Evolutionary conservation across 1,284 basidiomycete genomes (phyloP).

Genomic region (Cutaneotrichosporon dermatis): DNA sequence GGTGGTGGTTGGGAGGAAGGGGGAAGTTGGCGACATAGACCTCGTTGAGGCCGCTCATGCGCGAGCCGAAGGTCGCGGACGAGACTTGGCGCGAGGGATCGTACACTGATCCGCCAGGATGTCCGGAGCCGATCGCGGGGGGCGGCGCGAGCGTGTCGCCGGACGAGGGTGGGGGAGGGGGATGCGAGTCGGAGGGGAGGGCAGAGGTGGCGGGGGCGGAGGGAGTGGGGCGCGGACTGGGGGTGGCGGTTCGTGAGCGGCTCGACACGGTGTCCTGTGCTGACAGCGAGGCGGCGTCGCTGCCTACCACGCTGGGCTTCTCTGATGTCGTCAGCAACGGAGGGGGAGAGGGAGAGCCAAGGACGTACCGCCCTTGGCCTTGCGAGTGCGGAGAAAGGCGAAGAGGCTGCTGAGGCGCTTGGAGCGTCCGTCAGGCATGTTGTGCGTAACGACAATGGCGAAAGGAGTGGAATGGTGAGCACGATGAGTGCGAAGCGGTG

Average conservation of each 20-base stretch:
- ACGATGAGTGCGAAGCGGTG: too few species aligned
- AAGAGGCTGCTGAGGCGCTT: background rate
- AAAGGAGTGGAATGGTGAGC: background rate
- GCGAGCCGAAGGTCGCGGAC: background rate
- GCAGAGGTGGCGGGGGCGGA: too few species aligned
- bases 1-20: background rate
- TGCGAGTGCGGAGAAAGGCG: background rate
- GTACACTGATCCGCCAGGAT: background rate
- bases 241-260: too few species aligned
- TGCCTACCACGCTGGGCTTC: background rate
- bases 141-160: too few species aligned
- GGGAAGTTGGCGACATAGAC: slow-evolving; percentile 1
- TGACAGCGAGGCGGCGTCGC: too few species aligned
- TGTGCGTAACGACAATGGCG: background rate
- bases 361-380: background rate
- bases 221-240: too few species aligned
- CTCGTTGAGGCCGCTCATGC: background rate
- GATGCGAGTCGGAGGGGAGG: too few species aligned
- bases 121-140: too few species aligned
- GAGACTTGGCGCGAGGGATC: background rate
- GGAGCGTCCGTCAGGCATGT: background rate
- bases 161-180: too few species aligned
- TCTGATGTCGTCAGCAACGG: background rate
- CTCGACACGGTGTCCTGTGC: too few species aligned
- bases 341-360: too few species aligned